Evolutionary conservation across 2,329 filamentous ascomycete species (phyloP).

Genomic region (Fusarium sp.): DNA sequence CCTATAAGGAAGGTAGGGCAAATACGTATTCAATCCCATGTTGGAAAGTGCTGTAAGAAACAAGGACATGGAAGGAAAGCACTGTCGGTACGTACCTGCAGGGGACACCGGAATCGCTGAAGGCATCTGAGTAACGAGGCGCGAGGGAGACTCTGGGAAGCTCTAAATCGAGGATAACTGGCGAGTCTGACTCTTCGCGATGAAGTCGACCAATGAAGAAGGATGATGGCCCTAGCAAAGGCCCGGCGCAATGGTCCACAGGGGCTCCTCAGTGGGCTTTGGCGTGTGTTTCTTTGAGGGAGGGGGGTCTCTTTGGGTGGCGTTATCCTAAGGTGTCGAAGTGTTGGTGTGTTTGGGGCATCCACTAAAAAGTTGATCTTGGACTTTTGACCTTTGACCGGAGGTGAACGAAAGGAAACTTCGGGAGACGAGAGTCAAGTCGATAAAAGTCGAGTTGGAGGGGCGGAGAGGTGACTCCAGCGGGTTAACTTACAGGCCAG

Average conservation of each 20-base stretch:
- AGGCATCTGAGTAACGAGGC: conserved; percentile 47
- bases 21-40: conserved; percentile 28
- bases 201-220: conserved; percentile 31
- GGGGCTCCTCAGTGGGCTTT: conserved; percentile 41
- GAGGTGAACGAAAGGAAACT: conserved; percentile 9
- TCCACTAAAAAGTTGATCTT: conserved; percentile 10
- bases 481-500: conserved; percentile 13
- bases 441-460: no score
- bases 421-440: neutral
- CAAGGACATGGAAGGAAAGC: conserved; percentile 40
- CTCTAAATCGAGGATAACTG: conserved; percentile 36
- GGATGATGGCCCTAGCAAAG: conserved; percentile 38
- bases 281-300: conserved; percentile 27
- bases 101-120: conserved; percentile 49
- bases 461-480: conserved; percentile 1
- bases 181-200: conserved; percentile 34
- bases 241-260: conserved; percentile 47
- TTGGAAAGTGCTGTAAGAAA: conserved; percentile 35
- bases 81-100: conserved; percentile 44
- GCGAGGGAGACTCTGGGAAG: conserved; percentile 36
- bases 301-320: conserved; percentile 27
- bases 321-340: conserved; percentile 26
- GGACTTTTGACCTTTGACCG: conserved; percentile 22
- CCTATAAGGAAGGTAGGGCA: conserved; percentile 26
- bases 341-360: conserved; percentile 22